Base-by-base conservation (phyloP, 495 filamentous ascomycete genomes). In the Penicillium robsamsonii region DNA sequence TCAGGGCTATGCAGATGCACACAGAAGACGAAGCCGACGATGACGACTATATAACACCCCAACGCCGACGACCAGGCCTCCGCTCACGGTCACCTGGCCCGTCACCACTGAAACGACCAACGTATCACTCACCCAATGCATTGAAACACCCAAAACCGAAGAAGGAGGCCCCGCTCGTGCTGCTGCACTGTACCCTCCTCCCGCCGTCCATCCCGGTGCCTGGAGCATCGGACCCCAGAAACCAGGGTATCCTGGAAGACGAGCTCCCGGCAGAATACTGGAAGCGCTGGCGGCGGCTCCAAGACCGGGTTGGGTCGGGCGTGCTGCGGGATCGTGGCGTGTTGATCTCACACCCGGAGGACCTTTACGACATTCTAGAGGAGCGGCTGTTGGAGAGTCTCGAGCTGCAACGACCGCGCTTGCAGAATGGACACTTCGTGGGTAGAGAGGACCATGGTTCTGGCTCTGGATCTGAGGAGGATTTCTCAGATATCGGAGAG, bases 321-420 rank as follows among this genome's bases (percentile, higher is more conserved):
- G 84, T 96, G 3, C 73, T 94, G 11, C 74, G 73, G 2, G 88
- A 92, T 60, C 82, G 94, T 1, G 94, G 94, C 1, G 79, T 98
- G 15, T 75, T 98, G 41, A 80, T 98, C 8, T 85, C 90, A 1
- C 94, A 98, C 65, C 94, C 94, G 12, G 84, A 88, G 62, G 90
- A 92, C 55, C 87, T 95, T 59, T 97, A 92, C 64, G 93, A 96
- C 64, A 70, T 96, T 24, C 82, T 98, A 0, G 94, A 98, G 70
- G 94, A 97, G 69, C 79, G 92, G 15, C 75, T 98, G n/a, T 72
- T 97, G 4, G 93, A 96, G 70, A 86, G 87, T 8, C 72, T 98
- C 25, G 91, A 96, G 60, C 73, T 96, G 12, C 86, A 86, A 35
- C 75, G 81, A 1, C 87, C 90, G 0, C 75, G 87, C 3, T 71